These are phyloP conservation scores for Inga leiocalycina DNA, from an alignment of 306 rosid genomes.

Conservation along the genomic window DNA sequence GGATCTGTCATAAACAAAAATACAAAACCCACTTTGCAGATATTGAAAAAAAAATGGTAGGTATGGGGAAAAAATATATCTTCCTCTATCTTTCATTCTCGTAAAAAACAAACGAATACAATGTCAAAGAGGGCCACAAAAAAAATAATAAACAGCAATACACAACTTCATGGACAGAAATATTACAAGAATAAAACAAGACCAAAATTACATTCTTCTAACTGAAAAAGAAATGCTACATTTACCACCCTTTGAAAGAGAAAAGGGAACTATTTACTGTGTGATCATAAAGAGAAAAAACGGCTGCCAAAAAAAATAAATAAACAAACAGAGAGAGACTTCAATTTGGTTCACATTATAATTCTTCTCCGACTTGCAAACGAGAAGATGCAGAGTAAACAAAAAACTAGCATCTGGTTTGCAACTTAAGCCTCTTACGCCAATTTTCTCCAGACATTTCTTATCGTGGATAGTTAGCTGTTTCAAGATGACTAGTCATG, in stretches of 20 bases:
- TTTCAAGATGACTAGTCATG: constrained; percentile 52
- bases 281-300: background rate
- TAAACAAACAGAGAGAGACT: constrained; percentile 17
- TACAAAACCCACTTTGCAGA: too few species aligned
- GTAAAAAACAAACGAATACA: constrained; percentile 30
- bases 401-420: constrained; percentile 35
- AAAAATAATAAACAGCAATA: background rate
- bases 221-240: constrained; percentile 5
- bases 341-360: constrained; percentile 35
- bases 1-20: background rate
- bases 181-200: constrained; percentile 12
- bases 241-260: constrained; percentile 34
- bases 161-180: background rate
- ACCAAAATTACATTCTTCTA: constrained; percentile 37
- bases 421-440: constrained; percentile 35
- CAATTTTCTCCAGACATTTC: constrained; percentile 44
- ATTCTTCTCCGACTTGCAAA: constrained; percentile 48
- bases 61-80: background rate
- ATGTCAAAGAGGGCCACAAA: background rate
- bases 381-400: constrained; percentile 40
- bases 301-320: background rate
- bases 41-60: background rate
- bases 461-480: constrained; percentile 32
- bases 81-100: constrained; percentile 25
- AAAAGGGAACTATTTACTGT: constrained; percentile 33